Percentiles rank a stretch among this genome's conserved stretches.
Conservation (phyloP, 1,284 basidiomycete genomes). For the Rhodotorula glutinis region DNA sequence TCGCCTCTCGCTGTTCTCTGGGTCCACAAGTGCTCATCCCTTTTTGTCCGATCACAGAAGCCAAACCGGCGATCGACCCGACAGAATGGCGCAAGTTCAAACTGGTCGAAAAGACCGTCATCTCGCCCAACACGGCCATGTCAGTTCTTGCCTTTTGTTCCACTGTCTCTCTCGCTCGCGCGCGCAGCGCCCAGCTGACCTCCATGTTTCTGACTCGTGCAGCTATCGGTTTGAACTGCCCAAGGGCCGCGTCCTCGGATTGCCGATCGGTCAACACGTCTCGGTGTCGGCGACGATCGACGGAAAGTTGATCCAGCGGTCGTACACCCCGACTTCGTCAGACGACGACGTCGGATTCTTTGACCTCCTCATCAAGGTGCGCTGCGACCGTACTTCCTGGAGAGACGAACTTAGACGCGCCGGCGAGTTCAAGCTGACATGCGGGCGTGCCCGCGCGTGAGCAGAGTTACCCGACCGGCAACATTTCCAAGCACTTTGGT, state of each 20-base stretch:
- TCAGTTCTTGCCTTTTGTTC: conserved; percentile 52
- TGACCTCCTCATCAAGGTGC: conserved; percentile 94
- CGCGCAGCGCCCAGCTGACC: background rate
- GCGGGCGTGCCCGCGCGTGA: background rate
- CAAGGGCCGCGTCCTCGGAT: conserved; percentile 72
- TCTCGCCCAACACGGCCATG: conserved; percentile 96
- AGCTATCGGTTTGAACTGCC: conserved; percentile 91
- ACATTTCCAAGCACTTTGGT: conserved; percentile 82
- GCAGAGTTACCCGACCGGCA: conserved; percentile 92
- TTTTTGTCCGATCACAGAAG: conserved; percentile 6
- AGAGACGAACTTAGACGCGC: too few relatives aligned
- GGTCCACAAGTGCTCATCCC: too few relatives aligned
- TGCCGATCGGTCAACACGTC: conserved; percentile 96
- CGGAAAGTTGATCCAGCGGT: conserved; percentile 83
- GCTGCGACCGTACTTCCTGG: too few relatives aligned
- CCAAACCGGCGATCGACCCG: conserved; percentile 65
- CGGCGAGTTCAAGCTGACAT: too few relatives aligned
- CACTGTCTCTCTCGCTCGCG: background rate
- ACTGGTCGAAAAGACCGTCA: conserved; percentile 71
- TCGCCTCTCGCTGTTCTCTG: too few relatives aligned
- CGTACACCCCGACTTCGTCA: conserved; percentile 91
- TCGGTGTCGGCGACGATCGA: conserved; percentile 83
- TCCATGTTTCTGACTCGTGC: background rate
- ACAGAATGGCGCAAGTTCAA: conserved; percentile 76
- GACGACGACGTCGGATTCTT: conserved; percentile 91